Percentiles rank a stretch among this genome's conserved stretches.
Conservation (phyloP, 768 basidiomycete species). For the Coprinellus micaceus region DNA sequence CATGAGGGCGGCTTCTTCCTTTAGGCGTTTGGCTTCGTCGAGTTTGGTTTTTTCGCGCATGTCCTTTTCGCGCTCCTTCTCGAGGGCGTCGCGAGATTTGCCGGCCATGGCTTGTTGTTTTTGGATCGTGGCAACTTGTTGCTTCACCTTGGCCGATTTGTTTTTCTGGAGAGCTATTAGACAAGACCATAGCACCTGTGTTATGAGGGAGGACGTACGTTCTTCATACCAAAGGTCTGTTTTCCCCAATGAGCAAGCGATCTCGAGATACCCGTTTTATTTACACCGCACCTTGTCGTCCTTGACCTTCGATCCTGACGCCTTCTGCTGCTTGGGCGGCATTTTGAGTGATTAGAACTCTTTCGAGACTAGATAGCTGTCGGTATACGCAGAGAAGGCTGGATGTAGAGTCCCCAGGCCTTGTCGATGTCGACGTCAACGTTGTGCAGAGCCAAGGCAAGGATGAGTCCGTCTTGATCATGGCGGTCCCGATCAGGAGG, state of each 20-base stretch:
- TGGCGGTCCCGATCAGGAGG: too few relatives aligned
- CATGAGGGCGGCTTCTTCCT: slow-evolving; percentile 81
- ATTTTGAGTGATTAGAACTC: slow-evolving; percentile 31
- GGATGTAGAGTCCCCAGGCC: not conserved
- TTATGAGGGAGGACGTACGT: slow-evolving; percentile 45
- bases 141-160: slow-evolving; percentile 90
- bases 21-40: slow-evolving; percentile 79
- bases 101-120: slow-evolving; percentile 70
- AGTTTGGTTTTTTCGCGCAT: slow-evolving; percentile 68
- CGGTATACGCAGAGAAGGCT: not conserved
- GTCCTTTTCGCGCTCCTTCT: slow-evolving; percentile 84
- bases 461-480: too few relatives aligned
- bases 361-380: not conserved
- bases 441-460: too few relatives aligned
- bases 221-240: slow-evolving; percentile 84
- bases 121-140: slow-evolving; percentile 76
- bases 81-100: slow-evolving; percentile 74
- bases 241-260: not conserved
- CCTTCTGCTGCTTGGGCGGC: slow-evolving; percentile 78
- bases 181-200: slow-evolving; percentile 1
- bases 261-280: slow-evolving; percentile 19
- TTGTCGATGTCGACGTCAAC: not conserved
- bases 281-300: slow-evolving; percentile 66
- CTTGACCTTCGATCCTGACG: slow-evolving; percentile 59
- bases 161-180: slow-evolving; percentile 64